Evolutionary conservation across 805 yeast species (phyloP), one percentile per base, ranked within the genome.

Genomic region (Danielozyma ontarioensis): DNA sequence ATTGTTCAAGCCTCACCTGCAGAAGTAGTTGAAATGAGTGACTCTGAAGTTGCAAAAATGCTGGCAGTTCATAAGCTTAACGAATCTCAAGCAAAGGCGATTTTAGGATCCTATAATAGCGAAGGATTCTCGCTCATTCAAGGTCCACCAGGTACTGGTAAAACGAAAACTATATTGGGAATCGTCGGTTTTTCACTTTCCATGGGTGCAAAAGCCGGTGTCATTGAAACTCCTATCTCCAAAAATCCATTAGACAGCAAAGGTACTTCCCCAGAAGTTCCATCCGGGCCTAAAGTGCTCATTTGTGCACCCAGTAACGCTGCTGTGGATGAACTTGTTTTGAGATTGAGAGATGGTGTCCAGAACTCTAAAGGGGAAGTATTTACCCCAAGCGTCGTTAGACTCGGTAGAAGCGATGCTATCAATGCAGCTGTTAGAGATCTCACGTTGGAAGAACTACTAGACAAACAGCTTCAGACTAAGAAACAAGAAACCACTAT

Each of bases 101-200:
- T 93, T 37, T 68, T 80, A 10, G 85, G 87, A 1, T 74, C 95
- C 0, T 75, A 78, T 19, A 55, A 67, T 16, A 65, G 73, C 6
- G 67, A 68, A 1, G 99, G 98, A 0, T 87, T 93, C 51, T 80
- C 94, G 0, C 67, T 93, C 33, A 89, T 93, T 55, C 98, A 93
- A 61, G 99, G 97, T 37, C 99, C 99, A 0, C 99, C 99, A 0
- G 99, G 99, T 58, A 90, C 97, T 0, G 99, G 99, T 66, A 93
- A 93, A 56, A 94, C 99, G 1, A 94, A 90, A 54, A 93, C 99
- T 0, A 93, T 94, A 60, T 56, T 93, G 28, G 97, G 97, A 16
- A 80, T 90, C 31, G 75, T 90, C 21, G 96, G 97, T 0, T 77
- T 87, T 35, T 76, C 79, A 39, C 55, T 84, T 27, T 72, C 85